These are phyloP conservation scores for Polychaeton citri DNA, from an alignment of 2,329 filamentous ascomycete species.

Conservation along the genomic window DNA sequence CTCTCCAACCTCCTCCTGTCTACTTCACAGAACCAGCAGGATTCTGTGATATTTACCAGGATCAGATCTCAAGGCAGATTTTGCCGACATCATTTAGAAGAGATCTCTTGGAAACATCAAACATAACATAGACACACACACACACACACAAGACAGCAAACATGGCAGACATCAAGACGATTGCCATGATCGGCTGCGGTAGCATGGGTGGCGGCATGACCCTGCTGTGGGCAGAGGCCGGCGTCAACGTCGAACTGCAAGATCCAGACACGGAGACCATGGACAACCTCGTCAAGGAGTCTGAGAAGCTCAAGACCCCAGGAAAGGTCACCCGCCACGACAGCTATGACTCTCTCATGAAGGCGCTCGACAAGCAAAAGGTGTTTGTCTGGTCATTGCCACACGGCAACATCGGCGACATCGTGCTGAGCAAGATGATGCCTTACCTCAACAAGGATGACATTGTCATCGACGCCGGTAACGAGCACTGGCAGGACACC, in stretches of 20 bases:
- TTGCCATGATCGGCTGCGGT: conserved; percentile 45
- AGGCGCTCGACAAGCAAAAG: conserved; percentile 31
- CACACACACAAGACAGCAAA: conserved; percentile 3
- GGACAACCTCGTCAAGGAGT: conserved; percentile 28
- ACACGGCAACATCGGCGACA: conserved; percentile 32
- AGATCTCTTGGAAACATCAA: no score
- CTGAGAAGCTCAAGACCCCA: conserved; percentile 19
- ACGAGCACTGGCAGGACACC: conserved; percentile 53
- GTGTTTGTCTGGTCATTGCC: conserved; percentile 21
- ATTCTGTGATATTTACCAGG: no score
- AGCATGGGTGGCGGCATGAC: conserved; percentile 49
- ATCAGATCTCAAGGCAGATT: no score
- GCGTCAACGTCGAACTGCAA: conserved; percentile 40
- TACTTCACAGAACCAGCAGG: no score
- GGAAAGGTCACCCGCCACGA: conserved; percentile 26
- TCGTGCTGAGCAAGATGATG: conserved; percentile 33
- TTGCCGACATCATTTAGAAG: no score
- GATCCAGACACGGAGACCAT: conserved; percentile 40
- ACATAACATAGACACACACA: no score
- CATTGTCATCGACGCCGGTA: conserved; percentile 55
- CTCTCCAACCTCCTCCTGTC: no score
- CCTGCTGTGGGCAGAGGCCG: conserved; percentile 45
- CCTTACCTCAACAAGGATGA: conserved; percentile 45
- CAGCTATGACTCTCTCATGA: conserved; percentile 39
- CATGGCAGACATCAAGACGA: conserved; percentile 20